Conservation (phyloP, 768 basidiomycete genomes). For the Phylloporus rhodoxanthus region DNA sequence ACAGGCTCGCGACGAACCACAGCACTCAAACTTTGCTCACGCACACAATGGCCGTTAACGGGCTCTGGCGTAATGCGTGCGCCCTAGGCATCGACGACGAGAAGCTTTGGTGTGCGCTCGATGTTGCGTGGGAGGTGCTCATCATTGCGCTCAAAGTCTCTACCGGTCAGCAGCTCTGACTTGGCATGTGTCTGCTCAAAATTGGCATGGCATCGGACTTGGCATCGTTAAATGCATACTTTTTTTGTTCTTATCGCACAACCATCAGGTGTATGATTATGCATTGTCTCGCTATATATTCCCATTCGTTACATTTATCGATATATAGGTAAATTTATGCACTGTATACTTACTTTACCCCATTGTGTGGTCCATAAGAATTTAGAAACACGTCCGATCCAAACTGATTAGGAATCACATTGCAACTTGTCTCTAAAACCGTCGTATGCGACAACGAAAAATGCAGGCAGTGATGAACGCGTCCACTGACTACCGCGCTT, state of each 20-base stretch:
- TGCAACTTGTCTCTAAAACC: too few relatives aligned
- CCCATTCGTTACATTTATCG: neutral
- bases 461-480: too few relatives aligned
- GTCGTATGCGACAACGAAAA: too few relatives aligned
- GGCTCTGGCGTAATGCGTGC: constrained; percentile 48
- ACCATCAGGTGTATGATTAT: neutral
- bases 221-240: neutral
- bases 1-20: constrained; percentile 11
- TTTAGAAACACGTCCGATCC: too few relatives aligned
- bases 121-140: constrained; percentile 47
- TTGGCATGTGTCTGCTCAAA: neutral
- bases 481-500: too few relatives aligned
- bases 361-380: too few relatives aligned
- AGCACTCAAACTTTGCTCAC: constrained; percentile 29
- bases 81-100: constrained; percentile 46
- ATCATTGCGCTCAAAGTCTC: constrained; percentile 35
- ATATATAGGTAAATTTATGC: neutral
- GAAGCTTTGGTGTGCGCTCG: constrained; percentile 42
- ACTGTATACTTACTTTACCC: neutral
- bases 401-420: too few relatives aligned
- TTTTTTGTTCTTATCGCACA: neutral
- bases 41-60: constrained; percentile 35
- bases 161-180: constrained; percentile 14
- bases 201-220: neutral
- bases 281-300: neutral